Percentiles rank a stretch among this genome's conserved stretches.
These are phyloP conservation scores for Chytridium lagenaria DNA, from an alignment of 371 early-diverging fungal species.

Conservation along the genomic window DNA sequence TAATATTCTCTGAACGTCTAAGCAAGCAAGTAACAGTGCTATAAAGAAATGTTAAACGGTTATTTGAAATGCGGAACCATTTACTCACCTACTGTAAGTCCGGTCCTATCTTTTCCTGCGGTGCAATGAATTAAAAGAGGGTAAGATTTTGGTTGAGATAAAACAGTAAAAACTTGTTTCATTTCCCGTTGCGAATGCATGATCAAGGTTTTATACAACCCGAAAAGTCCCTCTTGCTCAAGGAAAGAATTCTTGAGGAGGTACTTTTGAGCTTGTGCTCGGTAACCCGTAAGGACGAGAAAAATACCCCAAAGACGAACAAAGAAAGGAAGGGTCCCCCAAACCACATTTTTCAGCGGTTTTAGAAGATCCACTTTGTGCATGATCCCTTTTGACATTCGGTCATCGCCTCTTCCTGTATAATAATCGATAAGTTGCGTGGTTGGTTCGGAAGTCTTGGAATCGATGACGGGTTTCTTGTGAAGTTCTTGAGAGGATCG, in stretches of 20 bases:
- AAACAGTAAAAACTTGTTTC: neutral
- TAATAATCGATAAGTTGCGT: too few relatives aligned
- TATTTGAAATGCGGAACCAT: neutral
- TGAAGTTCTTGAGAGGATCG: slow-evolving; percentile 17
- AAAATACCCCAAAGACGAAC: neutral
- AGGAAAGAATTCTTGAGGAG: slow-evolving; percentile 17
- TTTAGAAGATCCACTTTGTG: slow-evolving; percentile 23
- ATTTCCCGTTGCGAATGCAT: slow-evolving; percentile 62
- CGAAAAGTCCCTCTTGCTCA: slow-evolving; percentile 55
- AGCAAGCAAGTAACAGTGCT: slow-evolving; percentile 67
- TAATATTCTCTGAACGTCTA: slow-evolving; percentile 75
- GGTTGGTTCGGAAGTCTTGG: too few relatives aligned
- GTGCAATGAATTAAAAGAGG: slow-evolving; percentile 86
- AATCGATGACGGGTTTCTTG: neutral
- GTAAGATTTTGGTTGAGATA: slow-evolving; percentile 56
- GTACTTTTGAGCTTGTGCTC: slow-evolving; percentile 1
- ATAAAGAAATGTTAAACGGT: neutral
- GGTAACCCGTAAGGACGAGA: slow-evolving; percentile 8
- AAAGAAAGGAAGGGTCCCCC: slow-evolving; percentile 2
- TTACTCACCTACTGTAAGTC: slow-evolving; percentile 61
- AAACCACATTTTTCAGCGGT: slow-evolving; percentile 15
- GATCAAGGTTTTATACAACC: slow-evolving; percentile 66
- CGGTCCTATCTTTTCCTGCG: slow-evolving; percentile 91
- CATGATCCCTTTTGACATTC: too few relatives aligned
- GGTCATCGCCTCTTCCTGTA: too few relatives aligned